These are phyloP conservation scores for Lentinula novae-zelandiae DNA, from an alignment of 1,284 basidiomycete genomes.

Conservation along the genomic window DNA sequence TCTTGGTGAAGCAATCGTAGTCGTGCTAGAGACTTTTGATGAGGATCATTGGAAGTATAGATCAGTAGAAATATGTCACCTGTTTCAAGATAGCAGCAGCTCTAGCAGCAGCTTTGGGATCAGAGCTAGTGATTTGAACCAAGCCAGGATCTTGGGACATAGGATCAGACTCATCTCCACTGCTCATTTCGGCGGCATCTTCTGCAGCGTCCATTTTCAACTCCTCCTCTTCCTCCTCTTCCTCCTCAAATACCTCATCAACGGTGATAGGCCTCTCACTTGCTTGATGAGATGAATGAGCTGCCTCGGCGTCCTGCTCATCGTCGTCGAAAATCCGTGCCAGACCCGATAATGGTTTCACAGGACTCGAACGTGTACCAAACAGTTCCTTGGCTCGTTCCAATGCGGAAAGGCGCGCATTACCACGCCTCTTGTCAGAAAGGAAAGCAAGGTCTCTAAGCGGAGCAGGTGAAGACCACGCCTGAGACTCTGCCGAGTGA, in stretches of 20 bases:
- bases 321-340: background rate
- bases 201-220: background rate
- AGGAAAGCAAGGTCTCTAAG: constrained; percentile 9
- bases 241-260: background rate
- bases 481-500: background rate
- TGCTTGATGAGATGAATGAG: background rate
- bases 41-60: constrained; percentile 11
- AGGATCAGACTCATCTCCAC: constrained; percentile 21
- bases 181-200: constrained; percentile 14
- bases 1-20: constrained; percentile 73
- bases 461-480: constrained; percentile 2
- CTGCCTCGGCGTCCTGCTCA: background rate
- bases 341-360: background rate
- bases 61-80: constrained; percentile 32
- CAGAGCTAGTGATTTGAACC: constrained; percentile 76
- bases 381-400: constrained; percentile 10
- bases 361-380: background rate
- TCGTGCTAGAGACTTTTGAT: constrained; percentile 55
- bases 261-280: constrained; percentile 9
- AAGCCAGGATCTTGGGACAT: constrained; percentile 40
- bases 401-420: constrained; percentile 4
- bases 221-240: constrained; percentile 4
- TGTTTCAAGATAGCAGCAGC: constrained; percentile 89
- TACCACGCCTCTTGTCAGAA: background rate
- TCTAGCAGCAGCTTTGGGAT: constrained; percentile 79